Conservation (phyloP, 176 grass and related monocot species). For the Hsuehochloa calcarea region DNA sequence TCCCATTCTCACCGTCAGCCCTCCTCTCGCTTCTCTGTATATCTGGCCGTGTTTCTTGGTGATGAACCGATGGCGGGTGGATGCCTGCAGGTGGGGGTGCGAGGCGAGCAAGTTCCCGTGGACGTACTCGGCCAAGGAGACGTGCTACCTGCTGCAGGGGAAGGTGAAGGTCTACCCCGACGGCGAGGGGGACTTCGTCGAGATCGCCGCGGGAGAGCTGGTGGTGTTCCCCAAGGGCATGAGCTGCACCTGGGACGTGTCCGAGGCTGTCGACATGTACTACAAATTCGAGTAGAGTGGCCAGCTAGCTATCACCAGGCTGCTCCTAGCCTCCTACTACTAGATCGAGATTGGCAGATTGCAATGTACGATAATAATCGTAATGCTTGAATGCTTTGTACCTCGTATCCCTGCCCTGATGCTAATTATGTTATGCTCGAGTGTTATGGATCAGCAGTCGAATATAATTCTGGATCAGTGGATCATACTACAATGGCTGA, state of each 20-base stretch:
- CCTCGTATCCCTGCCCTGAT: not conserved
- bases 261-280: slow-evolving; percentile 89
- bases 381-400: not conserved
- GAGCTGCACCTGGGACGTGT: slow-evolving; percentile 94
- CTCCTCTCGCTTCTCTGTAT: not conserved
- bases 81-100: slow-evolving; percentile 68
- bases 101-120: slow-evolving; percentile 83
- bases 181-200: slow-evolving; percentile 76
- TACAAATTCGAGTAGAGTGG: slow-evolving; percentile 70
- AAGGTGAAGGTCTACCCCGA: slow-evolving; percentile 98
- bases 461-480: not conserved
- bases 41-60: not conserved
- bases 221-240: slow-evolving; percentile 95
- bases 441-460: not conserved
- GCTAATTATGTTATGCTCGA: not conserved
- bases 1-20: not conserved
- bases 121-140: slow-evolving; percentile 93
- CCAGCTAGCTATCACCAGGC: too few species aligned
- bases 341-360: not conserved
- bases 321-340: too few species aligned
- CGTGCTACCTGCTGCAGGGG: slow-evolving; percentile 89
- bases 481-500: too few species aligned
- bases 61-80: not conserved
- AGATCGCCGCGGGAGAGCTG: slow-evolving; percentile 80
- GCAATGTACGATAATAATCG: not conserved